These are phyloP conservation scores for Hyphodiscus sp. DNA, from an alignment of 2,329 filamentous ascomycete species.

Conservation along the genomic window DNA sequence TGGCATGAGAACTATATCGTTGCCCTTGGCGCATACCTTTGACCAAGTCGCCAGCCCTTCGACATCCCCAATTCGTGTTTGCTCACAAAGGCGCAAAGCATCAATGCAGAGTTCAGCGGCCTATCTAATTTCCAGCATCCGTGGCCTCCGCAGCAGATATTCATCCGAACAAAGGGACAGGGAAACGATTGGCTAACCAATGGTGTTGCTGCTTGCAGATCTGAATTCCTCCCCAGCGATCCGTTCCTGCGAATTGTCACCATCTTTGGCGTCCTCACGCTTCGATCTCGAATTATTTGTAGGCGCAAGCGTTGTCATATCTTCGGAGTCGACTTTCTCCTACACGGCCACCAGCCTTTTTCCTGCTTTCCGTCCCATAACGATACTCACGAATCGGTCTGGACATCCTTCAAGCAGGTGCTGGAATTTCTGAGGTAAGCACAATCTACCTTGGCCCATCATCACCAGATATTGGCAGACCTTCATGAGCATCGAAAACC, in stretches of 20 bases:
- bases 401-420: slow-evolving; percentile 22
- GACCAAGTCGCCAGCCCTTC: slow-evolving; percentile 14
- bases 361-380: slow-evolving; percentile 20
- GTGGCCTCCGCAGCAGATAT: slow-evolving; percentile 1
- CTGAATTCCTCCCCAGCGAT: slow-evolving; percentile 26
- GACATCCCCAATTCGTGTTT: slow-evolving; percentile 19
- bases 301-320: slow-evolving; percentile 27
- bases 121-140: slow-evolving; percentile 4
- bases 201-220: slow-evolving; percentile 19
- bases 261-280: slow-evolving; percentile 22
- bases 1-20: slow-evolving; percentile 12
- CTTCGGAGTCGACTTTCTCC: slow-evolving; percentile 22
- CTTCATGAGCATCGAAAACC: neutral
- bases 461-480: slow-evolving; percentile 17
- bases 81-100: slow-evolving; percentile 24
- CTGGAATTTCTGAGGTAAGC: slow-evolving; percentile 25
- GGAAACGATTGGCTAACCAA: slow-evolving; percentile 21
- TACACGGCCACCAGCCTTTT: slow-evolving; percentile 15
- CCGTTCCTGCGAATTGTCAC: slow-evolving; percentile 24
- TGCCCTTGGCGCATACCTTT: slow-evolving; percentile 25
- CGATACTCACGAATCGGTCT: slow-evolving; percentile 21
- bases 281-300: slow-evolving; percentile 20
- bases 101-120: slow-evolving; percentile 7
- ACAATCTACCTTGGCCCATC: slow-evolving; percentile 3
- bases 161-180: neutral